A percentile compares a stretch with the other conserved stretches of the same genome.
Evolutionary conservation across 2,329 filamentous ascomycete species (phyloP).

Genomic region (Fusarium equiseti): DNA sequence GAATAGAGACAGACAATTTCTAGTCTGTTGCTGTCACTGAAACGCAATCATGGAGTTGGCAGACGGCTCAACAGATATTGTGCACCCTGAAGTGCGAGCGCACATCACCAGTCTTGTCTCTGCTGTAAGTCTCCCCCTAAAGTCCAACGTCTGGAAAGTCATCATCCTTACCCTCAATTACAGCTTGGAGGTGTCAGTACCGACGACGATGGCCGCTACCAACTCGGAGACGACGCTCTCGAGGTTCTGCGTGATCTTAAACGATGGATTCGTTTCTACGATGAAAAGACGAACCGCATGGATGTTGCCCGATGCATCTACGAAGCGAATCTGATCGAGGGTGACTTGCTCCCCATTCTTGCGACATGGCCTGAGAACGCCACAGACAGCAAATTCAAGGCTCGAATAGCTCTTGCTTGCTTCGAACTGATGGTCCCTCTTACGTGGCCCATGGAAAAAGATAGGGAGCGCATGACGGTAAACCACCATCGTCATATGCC

Average conservation of each 20-base stretch:
- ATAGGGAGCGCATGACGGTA: slow-evolving; percentile 83
- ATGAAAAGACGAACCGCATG: slow-evolving; percentile 92
- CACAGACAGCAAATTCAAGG: slow-evolving; percentile 79
- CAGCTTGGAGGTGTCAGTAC: slow-evolving; percentile 87
- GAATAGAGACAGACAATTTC: slow-evolving; percentile 26
- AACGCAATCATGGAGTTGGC: slow-evolving; percentile 63
- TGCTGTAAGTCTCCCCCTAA: slow-evolving; percentile 71
- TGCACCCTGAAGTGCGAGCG: slow-evolving; percentile 92
- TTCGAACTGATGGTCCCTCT: slow-evolving; percentile 91
- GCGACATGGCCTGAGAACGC: slow-evolving; percentile 81
- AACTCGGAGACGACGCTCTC: slow-evolving; percentile 91
- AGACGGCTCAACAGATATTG: slow-evolving; percentile 68
- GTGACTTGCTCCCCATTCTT: slow-evolving; percentile 90
- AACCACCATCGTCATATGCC: slow-evolving; percentile 95
- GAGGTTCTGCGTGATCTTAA: slow-evolving; percentile 93
- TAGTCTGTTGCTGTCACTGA: slow-evolving; percentile 21
- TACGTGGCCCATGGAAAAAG: slow-evolving; percentile 91
- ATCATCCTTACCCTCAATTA: slow-evolving; percentile 32
- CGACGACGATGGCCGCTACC: slow-evolving; percentile 84
- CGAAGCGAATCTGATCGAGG: slow-evolving; percentile 91
- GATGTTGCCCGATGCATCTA: slow-evolving; percentile 94
- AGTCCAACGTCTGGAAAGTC: background rate
- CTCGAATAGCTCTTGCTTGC: slow-evolving; percentile 84
- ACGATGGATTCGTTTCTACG: slow-evolving; percentile 94
- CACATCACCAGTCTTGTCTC: slow-evolving; percentile 95